phyloP scores from a whole-genome alignment of 2,329 filamentous ascomycete genomes.

The Sporothrix euskadiensis region DNA sequence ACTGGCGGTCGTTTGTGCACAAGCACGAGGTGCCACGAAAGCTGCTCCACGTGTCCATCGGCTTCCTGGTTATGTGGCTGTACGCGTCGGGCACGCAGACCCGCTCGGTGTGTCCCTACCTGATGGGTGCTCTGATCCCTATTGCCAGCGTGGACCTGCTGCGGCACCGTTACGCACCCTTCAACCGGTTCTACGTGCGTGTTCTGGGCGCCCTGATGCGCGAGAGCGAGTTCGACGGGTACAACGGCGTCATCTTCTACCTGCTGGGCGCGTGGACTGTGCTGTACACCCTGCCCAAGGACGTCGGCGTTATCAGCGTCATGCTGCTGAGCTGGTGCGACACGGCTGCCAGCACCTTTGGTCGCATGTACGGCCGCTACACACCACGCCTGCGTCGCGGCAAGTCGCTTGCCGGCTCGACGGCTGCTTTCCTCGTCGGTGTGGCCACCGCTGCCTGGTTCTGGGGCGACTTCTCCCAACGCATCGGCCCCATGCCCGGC shows the following conservation, averaged over 20 bases:
- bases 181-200: slow-evolving; percentile 87
- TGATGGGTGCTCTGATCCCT: slow-evolving; percentile 78
- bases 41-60: slow-evolving; percentile 89
- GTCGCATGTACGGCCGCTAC: slow-evolving; percentile 83
- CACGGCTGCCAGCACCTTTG: slow-evolving; percentile 93
- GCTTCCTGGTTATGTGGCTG: slow-evolving; percentile 85
- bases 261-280: slow-evolving; percentile 86
- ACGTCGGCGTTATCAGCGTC: slow-evolving; percentile 85
- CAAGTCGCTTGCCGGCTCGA: slow-evolving; percentile 87
- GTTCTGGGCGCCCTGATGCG: slow-evolving; percentile 90
- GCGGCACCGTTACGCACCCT: slow-evolving; percentile 74
- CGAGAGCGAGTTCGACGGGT: slow-evolving; percentile 89
- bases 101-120: slow-evolving; percentile 74
- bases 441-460: slow-evolving; percentile 81
- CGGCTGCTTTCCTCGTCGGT: slow-evolving; percentile 80
- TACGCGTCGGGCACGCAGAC: slow-evolving; percentile 80
- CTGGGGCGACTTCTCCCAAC: slow-evolving; percentile 82
- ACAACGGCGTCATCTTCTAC: slow-evolving; percentile 97
- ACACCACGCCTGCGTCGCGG: slow-evolving; percentile 81
- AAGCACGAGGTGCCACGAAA: slow-evolving; percentile 97
- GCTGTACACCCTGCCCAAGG: slow-evolving; percentile 86
- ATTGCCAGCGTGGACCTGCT: slow-evolving; percentile 80
- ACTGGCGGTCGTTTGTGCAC: slow-evolving; percentile 90
- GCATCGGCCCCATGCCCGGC: slow-evolving; percentile 64
- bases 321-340: slow-evolving; percentile 96